Percentiles rank a stretch among this genome's conserved stretches.
Evolutionary conservation across 306 rosid species (phyloP).

Genomic region (Cicer yamashitae): DNA sequence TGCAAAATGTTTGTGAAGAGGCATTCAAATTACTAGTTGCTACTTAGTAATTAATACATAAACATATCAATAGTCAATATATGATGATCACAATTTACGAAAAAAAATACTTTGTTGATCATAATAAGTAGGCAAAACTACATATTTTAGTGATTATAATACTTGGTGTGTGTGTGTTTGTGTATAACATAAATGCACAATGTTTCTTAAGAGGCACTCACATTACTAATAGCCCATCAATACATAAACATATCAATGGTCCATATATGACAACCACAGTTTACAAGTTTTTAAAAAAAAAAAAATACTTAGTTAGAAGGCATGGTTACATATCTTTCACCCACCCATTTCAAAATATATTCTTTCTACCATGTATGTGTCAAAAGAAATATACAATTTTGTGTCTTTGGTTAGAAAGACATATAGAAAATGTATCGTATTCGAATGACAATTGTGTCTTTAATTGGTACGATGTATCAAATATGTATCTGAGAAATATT

Average conservation of each 20-base stretch:
- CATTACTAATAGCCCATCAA: background rate
- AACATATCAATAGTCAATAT: background rate
- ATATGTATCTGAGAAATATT: background rate
- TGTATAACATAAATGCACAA: conserved; percentile 5
- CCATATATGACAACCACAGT: background rate
- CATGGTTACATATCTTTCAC: background rate
- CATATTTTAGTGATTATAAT: background rate
- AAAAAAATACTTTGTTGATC: background rate
- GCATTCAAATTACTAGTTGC: background rate
- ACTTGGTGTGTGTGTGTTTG: background rate
- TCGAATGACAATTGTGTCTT: background rate
- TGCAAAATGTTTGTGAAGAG: background rate
- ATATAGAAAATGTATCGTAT: background rate
- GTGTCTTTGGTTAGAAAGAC: background rate
- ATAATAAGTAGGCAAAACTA: background rate
- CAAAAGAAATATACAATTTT: background rate
- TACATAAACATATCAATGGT: background rate
- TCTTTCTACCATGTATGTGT: background rate
- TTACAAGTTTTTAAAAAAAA: background rate
- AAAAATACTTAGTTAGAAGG: background rate
- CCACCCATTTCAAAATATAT: background rate
- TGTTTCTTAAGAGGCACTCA: background rate
- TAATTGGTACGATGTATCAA: background rate
- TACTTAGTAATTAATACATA: background rate
- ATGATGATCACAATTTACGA: background rate